phyloP scores from a whole-genome alignment of 2,329 filamentous ascomycete species.

The Alternaria dauci region DNA sequence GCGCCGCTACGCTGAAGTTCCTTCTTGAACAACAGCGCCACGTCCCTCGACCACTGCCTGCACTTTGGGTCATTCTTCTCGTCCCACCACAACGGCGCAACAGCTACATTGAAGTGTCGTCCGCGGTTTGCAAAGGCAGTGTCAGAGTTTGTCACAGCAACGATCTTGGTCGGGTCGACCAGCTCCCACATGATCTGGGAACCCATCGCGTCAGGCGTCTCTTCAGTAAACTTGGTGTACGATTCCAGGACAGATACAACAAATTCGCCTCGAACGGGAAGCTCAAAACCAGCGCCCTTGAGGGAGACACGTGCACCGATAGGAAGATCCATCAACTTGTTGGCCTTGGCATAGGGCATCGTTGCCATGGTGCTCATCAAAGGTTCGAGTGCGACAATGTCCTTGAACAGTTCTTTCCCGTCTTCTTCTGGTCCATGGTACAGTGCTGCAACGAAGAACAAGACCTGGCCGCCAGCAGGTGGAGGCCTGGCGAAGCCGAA shows the following conservation, averaged over 20 bases:
- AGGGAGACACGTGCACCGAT: conserved; percentile 11
- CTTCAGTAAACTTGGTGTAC: conserved; percentile 9
- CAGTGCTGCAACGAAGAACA: conserved; percentile 6
- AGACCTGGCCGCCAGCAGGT: conserved; percentile 5
- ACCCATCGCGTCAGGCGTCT: conserved; percentile 4
- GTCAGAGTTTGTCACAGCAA: conserved; percentile 11
- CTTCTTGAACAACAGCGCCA: conserved; percentile 11
- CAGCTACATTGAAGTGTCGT: conserved; percentile 13
- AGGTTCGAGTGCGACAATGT: conserved; percentile 5
- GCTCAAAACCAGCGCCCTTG: conserved; percentile 12
- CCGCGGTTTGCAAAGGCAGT: conserved; percentile 17
- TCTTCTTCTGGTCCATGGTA: conserved; percentile 10
- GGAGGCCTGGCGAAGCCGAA: conserved; percentile 16
- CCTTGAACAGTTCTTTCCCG: conserved; percentile 13
- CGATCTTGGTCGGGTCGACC: conserved; percentile 11
- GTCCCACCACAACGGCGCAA: conserved; percentile 12
- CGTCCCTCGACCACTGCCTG: conserved; percentile 16
- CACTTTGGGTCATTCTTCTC: conserved; percentile 10
- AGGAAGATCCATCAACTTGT: conserved; percentile 10
- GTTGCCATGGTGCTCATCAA: conserved; percentile 14
- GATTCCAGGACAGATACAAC: conserved; percentile 4
- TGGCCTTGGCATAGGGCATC: conserved; percentile 8
- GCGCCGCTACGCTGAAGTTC: conserved; percentile 13
- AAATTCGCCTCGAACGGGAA: conserved; percentile 14
- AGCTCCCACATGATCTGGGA: conserved; percentile 18